phyloP scores from a whole-genome alignment of 2,329 filamentous ascomycete genomes.

The Dothideomycetes sp. region DNA sequence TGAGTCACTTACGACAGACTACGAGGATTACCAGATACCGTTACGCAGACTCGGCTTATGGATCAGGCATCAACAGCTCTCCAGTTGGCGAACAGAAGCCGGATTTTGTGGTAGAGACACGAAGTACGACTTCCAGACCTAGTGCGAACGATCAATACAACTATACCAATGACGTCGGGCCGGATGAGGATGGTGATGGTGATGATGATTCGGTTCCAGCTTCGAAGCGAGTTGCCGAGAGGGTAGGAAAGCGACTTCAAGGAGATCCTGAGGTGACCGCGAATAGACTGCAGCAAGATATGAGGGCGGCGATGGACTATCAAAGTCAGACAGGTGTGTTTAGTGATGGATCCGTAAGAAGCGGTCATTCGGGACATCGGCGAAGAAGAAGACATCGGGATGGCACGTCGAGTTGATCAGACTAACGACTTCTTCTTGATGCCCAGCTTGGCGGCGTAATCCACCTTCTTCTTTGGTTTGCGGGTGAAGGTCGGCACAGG shows the following conservation, averaged over 20 bases:
- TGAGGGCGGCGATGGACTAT: conserved; percentile 1
- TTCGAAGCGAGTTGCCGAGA: no score
- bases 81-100: background rate
- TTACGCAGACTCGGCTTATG: conserved; percentile 1
- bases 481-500: conserved; percentile 62
- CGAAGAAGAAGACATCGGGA: background rate
- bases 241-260: no score
- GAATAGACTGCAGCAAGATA: background rate
- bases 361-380: background rate
- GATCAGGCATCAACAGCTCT: conserved; percentile 3
- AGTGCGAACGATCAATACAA: conserved; percentile 1
- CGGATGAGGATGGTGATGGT: background rate
- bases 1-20: background rate
- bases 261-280: background rate
- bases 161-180: conserved; percentile 2
- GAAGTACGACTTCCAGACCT: conserved; percentile 1
- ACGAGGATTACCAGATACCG: no score
- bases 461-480: conserved; percentile 78
- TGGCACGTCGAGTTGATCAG: background rate
- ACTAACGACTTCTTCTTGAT: conserved; percentile 67
- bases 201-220: background rate
- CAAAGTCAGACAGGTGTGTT: conserved; percentile 5
- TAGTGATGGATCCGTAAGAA: background rate
- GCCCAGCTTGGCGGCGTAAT: conserved; percentile 62
- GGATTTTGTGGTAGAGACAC: background rate